phyloP scores from a whole-genome alignment of 108 stramenopile species.

The Cyclostephanos invisitatus region DNA sequence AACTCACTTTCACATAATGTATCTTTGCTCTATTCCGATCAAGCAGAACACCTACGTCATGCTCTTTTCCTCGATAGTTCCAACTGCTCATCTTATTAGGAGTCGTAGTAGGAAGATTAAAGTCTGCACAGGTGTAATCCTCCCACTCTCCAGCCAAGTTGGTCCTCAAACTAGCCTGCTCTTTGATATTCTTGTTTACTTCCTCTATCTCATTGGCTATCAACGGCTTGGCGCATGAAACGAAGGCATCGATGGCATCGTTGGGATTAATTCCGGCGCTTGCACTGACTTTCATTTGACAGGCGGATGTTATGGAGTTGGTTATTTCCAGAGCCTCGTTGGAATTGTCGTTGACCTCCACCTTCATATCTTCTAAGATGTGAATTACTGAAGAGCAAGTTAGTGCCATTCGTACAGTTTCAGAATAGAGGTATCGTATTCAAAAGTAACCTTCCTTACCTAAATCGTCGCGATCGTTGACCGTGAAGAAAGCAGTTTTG shows the following conservation, averaged over 20 bases:
- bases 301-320: constrained; percentile 19
- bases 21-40: constrained; percentile 75
- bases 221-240: constrained; percentile 33
- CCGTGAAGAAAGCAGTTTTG: constrained; percentile 38
- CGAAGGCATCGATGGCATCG: constrained; percentile 30
- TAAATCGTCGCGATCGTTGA: constrained; percentile 52
- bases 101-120: constrained; percentile 49
- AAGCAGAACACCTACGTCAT: constrained; percentile 50
- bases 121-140: constrained; percentile 80
- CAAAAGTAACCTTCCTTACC: constrained; percentile 19
- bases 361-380: constrained; percentile 39
- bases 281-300: constrained; percentile 25
- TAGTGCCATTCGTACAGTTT: not conserved
- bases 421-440: not conserved
- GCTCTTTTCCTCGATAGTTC: constrained; percentile 29
- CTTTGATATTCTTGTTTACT: constrained; percentile 60
- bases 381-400: constrained; percentile 27
- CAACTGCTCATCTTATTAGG: constrained; percentile 42
- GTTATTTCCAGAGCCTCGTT: constrained; percentile 14
- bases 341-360: constrained; percentile 38
- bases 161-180: constrained; percentile 50
- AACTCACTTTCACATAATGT: constrained; percentile 54
- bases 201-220: constrained; percentile 41
- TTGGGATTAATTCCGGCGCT: constrained; percentile 8
- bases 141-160: constrained; percentile 58